These are phyloP conservation scores for Quercus engelmannii DNA, from an alignment of 306 rosid species.

Conservation along the genomic window DNA sequence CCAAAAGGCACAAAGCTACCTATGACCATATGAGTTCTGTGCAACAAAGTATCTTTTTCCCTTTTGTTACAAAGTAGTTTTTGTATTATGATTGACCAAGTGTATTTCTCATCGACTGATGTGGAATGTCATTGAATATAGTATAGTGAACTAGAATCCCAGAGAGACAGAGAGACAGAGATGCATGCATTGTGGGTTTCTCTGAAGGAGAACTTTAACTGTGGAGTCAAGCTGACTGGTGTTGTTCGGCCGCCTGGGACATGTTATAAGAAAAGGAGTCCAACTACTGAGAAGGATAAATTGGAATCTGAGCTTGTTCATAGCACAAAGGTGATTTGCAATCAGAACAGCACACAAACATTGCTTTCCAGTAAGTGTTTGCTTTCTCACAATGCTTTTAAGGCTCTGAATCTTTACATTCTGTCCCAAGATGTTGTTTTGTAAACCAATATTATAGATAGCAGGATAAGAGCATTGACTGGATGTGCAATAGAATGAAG, in stretches of 20 bases:
- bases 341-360: conserved; percentile 24
- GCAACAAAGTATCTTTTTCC: too few relatives aligned
- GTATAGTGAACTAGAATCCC: neutral
- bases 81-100: neutral
- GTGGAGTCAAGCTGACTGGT: conserved; percentile 54
- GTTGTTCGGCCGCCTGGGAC: conserved; percentile 34
- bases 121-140: neutral
- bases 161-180: conserved; percentile 24
- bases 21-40: too few relatives aligned
- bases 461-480: neutral
- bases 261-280: conserved; percentile 19
- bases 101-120: too few relatives aligned
- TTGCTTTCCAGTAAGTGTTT: conserved; percentile 47
- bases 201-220: conserved; percentile 50
- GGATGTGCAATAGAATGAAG: neutral
- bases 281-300: conserved; percentile 13
- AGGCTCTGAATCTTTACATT: neutral
- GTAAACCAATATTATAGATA: neutral
- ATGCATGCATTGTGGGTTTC: conserved; percentile 61
- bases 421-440: neutral
- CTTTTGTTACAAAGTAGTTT: neutral
- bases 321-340: conserved; percentile 14
- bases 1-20: neutral
- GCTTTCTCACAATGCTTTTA: neutral
- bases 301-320: conserved; percentile 19